phyloP scores from a whole-genome alignment of 371 early-diverging fungal genomes.

The Syncephalis fuscata region DNA sequence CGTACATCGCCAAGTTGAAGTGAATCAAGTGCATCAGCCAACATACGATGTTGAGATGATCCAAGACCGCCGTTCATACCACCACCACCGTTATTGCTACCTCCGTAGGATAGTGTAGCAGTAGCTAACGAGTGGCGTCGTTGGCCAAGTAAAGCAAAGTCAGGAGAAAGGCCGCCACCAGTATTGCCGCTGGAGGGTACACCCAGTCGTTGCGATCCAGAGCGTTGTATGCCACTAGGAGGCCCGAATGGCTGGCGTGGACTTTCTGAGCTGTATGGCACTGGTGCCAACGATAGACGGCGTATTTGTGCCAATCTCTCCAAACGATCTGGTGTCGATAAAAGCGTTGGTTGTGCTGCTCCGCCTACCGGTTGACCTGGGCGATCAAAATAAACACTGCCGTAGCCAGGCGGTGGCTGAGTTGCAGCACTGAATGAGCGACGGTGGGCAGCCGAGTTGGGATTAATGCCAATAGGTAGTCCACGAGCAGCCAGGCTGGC shows the following conservation, averaged over 20 bases:
- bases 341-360: conserved; percentile 2
- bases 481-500: not conserved
- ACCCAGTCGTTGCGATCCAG: too few relatives aligned
- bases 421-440: not conserved
- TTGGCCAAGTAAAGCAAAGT: conserved; percentile 11
- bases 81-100: not conserved
- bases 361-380: conserved; percentile 2
- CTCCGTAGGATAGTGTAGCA: conserved; percentile 12
- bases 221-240: conserved; percentile 1
- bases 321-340: conserved; percentile 4
- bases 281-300: conserved; percentile 7
- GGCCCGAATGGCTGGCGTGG: conserved; percentile 2
- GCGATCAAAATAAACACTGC: conserved; percentile 5
- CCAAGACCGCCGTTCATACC: too few relatives aligned
- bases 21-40: conserved; percentile 13
- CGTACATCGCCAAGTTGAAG: conserved; percentile 8
- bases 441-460: not conserved
- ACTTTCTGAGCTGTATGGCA: conserved; percentile 2
- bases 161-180: not conserved
- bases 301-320: conserved; percentile 8
- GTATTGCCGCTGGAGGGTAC: not conserved
- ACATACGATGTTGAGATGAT: conserved; percentile 1
- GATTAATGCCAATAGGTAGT: conserved; percentile 4
- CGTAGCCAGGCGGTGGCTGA: conserved; percentile 6
- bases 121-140: conserved; percentile 27